Evolutionary conservation across 768 basidiomycete genomes (phyloP).

Genomic region (Hericium erinaceus): DNA sequence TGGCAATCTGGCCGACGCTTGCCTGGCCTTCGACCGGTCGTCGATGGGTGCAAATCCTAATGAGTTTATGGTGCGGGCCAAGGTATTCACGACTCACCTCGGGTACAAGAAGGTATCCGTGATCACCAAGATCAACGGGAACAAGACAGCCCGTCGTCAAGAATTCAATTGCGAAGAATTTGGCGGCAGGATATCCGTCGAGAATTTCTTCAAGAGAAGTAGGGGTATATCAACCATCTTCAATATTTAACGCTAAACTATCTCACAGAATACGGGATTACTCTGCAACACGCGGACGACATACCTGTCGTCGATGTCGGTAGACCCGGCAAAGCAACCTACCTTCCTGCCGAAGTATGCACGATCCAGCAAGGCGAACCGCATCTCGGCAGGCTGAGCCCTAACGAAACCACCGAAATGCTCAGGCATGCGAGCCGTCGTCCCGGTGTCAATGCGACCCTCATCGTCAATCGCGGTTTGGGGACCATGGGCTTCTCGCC

Average conservation of each 20-base stretch:
- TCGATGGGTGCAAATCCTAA: constrained; percentile 38
- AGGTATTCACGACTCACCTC: constrained; percentile 46
- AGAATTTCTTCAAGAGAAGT: constrained; percentile 58
- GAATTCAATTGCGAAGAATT: constrained; percentile 51
- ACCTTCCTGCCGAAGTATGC: constrained; percentile 65
- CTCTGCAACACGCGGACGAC: constrained; percentile 30
- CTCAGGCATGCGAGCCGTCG: constrained; percentile 57
- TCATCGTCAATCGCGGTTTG: constrained; percentile 53
- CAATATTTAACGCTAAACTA: background rate
- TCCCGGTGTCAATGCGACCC: constrained; percentile 47
- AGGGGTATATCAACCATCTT: constrained; percentile 18
- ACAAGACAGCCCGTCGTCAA: constrained; percentile 33
- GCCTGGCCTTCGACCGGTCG: constrained; percentile 35
- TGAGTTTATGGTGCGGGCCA: constrained; percentile 42
- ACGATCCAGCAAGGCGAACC: constrained; percentile 49
- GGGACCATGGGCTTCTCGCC: constrained; percentile 41
- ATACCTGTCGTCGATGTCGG: constrained; percentile 29
- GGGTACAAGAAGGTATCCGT: constrained; percentile 22
- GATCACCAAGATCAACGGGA: constrained; percentile 23
- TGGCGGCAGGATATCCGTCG: constrained; percentile 47
- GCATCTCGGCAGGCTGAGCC: constrained; percentile 51
- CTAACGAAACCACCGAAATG: constrained; percentile 61
- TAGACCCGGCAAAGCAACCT: constrained; percentile 22
- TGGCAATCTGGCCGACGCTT: constrained; percentile 53
- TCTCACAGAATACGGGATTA: constrained; percentile 48